Base-by-base conservation (phyloP, 140 eudicot genomes). In the Flaveria floridana region DNA sequence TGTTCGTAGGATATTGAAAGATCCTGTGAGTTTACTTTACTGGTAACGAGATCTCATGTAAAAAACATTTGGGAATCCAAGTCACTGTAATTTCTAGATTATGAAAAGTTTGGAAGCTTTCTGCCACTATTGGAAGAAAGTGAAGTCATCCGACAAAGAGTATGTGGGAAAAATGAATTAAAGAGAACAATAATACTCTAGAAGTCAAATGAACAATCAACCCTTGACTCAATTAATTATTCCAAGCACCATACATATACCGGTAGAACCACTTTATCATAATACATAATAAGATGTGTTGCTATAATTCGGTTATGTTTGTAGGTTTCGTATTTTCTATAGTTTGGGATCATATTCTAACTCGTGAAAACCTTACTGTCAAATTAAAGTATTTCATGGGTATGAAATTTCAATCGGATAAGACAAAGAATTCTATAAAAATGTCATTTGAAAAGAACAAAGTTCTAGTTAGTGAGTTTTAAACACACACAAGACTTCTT, bases 71-170 rank as follows among this genome's bases (percentile, higher is more conserved):
- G 41, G 0, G 7, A 7, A 51, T 15, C 58, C 21, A 3, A 51
- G 19, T 51, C 58, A 15, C 18, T 2, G 14, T n/a, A 13, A 51
- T 51, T 51, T 13, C 16, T 15, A 1, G 58, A 51, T 51, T 16
- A 51, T 51, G 58, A 51, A 13, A 51, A 13, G 1, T 3, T 53
- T 53, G 11, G 25, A n/a, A 16, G 23, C 61, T 53, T 53, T 34
- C 4, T 6, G 2, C 11, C 56, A n/a, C 66, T 3, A 59, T 59
- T 23, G 26, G 66, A 59, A 25, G 6, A 77, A 44, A 62, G 23
- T 58, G 67, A 65, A 72, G 82, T 79, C 59, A 52, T 51, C 69
- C 82, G 74, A 79, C 82, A 79, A 64, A 65, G 3, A 39, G 46
- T 79, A 79, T 79, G 82, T 72, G 67, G 74, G 23, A 78, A 78